Base-by-base conservation (phyloP, 331 rosid genomes). In the Rosa hybrid region DNA sequence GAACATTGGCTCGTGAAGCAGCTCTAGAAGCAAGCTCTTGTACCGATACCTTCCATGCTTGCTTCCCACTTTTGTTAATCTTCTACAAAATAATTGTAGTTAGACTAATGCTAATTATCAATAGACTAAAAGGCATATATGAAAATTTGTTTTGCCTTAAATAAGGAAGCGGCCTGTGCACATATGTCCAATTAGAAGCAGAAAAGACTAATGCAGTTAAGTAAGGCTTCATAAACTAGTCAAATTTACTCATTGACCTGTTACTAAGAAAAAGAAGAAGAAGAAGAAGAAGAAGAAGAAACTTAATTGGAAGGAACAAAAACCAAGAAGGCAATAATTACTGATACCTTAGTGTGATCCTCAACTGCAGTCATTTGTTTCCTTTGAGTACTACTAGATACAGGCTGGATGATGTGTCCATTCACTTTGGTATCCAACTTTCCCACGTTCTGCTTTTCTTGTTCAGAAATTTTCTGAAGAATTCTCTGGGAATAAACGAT, bases 21-120 rank as follows among this genome's bases (percentile, higher is more conserved):
- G 93, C 98, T 70, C 80, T 89, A 78, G 94, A 93, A 84, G 99
- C 97, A 74, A 96, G 89, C 73, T 91, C 90, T 85, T 96, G 90
- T 75, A 91, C 88, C 27, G 97, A 88, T 62, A 84, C 59, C 90
- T 85, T 87, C 34, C 76, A 79, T 42, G 84, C 90, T 68, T 63
- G 92, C 85, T 85, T 88, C 60, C 78, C 78, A 56, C 73, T 71
- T 77, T 76, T 79, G 45, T 48, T 67, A 81, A 81, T 79, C 82
- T 84, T 88, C 98, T 96, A 90, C 85, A 51, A 67, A 80, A 80
- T 7, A 23, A 25, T 44, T 25, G 25, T 17, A 27, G 13, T 16
- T 17, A 72, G 30, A 51, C 30, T 51, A 30, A 8, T 72, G 48
- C 8, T 18, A 27, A 12, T 20, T 27, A 62, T 49, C 9, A 71